These are phyloP conservation scores for Favolaschia claudopus DNA, from an alignment of 768 basidiomycete species.

Conservation along the genomic window DNA sequence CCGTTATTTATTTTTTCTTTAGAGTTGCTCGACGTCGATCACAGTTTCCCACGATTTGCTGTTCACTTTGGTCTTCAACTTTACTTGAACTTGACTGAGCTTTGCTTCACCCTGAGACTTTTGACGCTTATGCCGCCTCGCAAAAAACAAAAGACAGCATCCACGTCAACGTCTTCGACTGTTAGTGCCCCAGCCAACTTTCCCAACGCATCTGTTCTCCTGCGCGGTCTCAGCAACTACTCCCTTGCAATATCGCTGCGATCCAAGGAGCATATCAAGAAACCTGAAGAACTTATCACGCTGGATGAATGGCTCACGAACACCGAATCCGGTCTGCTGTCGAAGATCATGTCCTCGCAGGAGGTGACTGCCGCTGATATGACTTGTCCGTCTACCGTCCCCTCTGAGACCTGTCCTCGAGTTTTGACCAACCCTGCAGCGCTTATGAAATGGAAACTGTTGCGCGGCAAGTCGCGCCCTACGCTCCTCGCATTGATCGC, in stretches of 20 bases:
- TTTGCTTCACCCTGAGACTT: too few relatives aligned
- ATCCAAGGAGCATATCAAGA: conserved; percentile 15
- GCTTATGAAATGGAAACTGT: conserved; percentile 29
- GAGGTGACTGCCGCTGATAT: conserved; percentile 15
- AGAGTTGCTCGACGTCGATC: too few relatives aligned
- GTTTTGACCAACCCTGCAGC: background rate
- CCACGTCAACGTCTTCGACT: background rate
- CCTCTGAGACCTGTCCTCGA: background rate
- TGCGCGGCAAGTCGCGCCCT: conserved; percentile 24
- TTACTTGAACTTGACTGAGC: too few relatives aligned
- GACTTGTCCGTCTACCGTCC: conserved; percentile 10
- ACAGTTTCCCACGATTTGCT: too few relatives aligned
- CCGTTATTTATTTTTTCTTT: too few relatives aligned
- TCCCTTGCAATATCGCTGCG: conserved; percentile 15
- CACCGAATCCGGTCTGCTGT: background rate
- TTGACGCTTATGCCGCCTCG: conserved; percentile 18
- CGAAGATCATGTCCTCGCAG: conserved; percentile 15
- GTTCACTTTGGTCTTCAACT: too few relatives aligned
- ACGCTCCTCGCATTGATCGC: conserved; percentile 20
- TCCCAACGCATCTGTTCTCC: conserved; percentile 3
- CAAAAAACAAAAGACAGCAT: conserved; percentile 22
- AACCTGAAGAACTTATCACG: conserved; percentile 1
- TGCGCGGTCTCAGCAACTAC: conserved; percentile 4
- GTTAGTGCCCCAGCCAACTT: background rate
- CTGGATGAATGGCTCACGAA: conserved; percentile 20